A percentile compares a stretch with the other conserved stretches of the same genome.
Evolutionary conservation across 2,329 filamentous ascomycete genomes (phyloP).

Genomic region (Calonectria pteridis): DNA sequence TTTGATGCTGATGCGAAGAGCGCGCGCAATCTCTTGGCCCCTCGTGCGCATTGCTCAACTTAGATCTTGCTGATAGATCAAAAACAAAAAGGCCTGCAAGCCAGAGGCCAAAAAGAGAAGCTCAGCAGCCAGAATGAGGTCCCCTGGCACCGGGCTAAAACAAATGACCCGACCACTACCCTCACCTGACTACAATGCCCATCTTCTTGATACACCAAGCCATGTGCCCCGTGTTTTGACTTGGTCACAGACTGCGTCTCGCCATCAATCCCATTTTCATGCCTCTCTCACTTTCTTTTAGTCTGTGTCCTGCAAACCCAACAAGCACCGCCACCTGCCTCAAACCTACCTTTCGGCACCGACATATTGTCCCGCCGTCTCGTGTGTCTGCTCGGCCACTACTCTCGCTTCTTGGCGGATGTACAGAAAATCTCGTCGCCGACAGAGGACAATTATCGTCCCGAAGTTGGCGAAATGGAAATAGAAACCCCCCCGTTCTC

Average conservation of each 20-base stretch:
- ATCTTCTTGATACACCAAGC: background rate
- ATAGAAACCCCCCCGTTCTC: background rate
- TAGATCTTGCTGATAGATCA: background rate
- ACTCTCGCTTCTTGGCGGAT: background rate
- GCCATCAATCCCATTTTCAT: slow-evolving; percentile 21
- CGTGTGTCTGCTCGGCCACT: background rate
- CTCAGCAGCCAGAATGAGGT: background rate
- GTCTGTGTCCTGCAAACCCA: background rate
- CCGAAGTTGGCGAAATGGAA: background rate
- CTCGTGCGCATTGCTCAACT: background rate
- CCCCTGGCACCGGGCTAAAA: slow-evolving; percentile 2
- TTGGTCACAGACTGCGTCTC: slow-evolving; percentile 13
- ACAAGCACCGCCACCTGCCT: background rate
- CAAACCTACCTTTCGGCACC: background rate
- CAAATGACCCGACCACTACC: background rate
- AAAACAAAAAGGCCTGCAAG: background rate
- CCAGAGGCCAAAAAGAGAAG: background rate
- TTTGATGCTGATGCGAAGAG: background rate
- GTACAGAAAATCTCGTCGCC: background rate
- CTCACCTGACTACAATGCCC: background rate
- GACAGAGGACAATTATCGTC: background rate
- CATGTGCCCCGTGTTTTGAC: slow-evolving; percentile 25
- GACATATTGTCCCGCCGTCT: background rate
- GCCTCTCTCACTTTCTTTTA: slow-evolving; percentile 1
- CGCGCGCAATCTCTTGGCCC: background rate